Percentiles rank a stretch among this genome's conserved stretches.
These are phyloP conservation scores for Aureobasidium sp. DNA, from an alignment of 2,329 filamentous ascomycete genomes.

Conservation along the genomic window DNA sequence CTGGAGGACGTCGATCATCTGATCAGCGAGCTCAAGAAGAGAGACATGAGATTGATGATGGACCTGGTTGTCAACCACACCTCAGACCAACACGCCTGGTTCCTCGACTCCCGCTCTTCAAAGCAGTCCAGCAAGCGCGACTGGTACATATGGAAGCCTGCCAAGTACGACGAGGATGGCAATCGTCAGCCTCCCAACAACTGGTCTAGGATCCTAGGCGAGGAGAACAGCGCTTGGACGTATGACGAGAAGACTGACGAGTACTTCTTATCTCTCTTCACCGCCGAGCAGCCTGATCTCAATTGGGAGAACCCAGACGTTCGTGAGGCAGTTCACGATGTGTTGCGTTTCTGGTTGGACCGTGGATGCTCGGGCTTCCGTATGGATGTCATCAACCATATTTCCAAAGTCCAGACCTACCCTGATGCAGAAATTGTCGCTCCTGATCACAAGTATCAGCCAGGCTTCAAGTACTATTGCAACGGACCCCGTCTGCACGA, in stretches of 20 bases:
- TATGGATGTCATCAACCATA: constrained; percentile 45
- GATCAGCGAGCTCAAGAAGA: constrained; percentile 36
- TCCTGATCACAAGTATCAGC: constrained; percentile 38
- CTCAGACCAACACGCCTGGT: constrained; percentile 48
- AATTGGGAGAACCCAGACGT: constrained; percentile 44
- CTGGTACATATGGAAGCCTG: constrained; percentile 60
- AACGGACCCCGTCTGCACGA: constrained; percentile 55
- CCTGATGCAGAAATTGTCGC: constrained; percentile 38
- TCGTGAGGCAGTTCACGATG: constrained; percentile 39
- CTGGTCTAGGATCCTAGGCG: constrained; percentile 35
- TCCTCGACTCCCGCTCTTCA: constrained; percentile 47
- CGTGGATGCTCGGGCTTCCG: constrained; percentile 42
- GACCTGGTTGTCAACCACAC: constrained; percentile 43
- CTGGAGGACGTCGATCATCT: constrained; percentile 41
- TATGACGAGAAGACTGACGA: constrained; percentile 42
- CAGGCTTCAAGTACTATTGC: constrained; percentile 44
- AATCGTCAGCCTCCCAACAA: constrained; percentile 54
- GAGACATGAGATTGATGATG: constrained; percentile 45
- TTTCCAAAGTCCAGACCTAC: constrained; percentile 39
- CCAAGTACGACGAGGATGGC: constrained; percentile 48
- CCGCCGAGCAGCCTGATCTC: constrained; percentile 41
- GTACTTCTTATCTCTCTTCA: constrained; percentile 43
- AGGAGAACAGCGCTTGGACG: constrained; percentile 33
- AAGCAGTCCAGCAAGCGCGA: constrained; percentile 49
- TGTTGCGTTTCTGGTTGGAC: constrained; percentile 43